Conservation (phyloP, 768 basidiomycete species). For the Podaxis mareebaensis region DNA sequence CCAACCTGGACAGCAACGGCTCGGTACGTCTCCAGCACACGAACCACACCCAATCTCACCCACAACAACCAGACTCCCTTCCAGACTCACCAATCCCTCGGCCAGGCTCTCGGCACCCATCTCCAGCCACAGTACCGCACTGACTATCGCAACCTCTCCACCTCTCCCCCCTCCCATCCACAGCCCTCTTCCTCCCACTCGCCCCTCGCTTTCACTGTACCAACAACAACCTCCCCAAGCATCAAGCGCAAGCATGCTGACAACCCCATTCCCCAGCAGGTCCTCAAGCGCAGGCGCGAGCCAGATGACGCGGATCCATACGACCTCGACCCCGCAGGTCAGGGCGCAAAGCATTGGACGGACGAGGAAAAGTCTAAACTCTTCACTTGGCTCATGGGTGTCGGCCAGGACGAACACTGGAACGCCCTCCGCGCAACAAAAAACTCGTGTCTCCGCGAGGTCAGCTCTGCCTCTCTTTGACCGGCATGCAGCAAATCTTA, state of each 20-base stretch:
- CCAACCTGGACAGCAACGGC: constrained; percentile 56
- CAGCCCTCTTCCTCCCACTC: constrained; percentile 35
- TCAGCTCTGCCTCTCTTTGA: constrained; percentile 27
- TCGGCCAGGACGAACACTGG: constrained; percentile 74
- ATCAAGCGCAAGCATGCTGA: constrained; percentile 44
- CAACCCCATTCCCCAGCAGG: constrained; percentile 31
- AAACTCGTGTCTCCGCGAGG: constrained; percentile 82
- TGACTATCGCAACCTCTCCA: constrained; percentile 41
- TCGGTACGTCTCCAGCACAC: constrained; percentile 46
- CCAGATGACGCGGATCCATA: constrained; percentile 36
- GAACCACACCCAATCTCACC: constrained; percentile 29
- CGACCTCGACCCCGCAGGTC: constrained; percentile 48
- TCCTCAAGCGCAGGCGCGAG: constrained; percentile 18
- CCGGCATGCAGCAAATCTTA: neutral
- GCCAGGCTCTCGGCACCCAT: constrained; percentile 60
- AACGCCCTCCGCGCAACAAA: constrained; percentile 75
- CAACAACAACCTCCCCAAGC: constrained; percentile 35
- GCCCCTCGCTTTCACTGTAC: constrained; percentile 39
- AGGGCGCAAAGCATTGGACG: constrained; percentile 83
- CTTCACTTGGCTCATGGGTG: constrained; percentile 78
- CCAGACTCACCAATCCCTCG: constrained; percentile 58
- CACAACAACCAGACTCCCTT: constrained; percentile 43
- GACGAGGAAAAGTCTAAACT: constrained; percentile 80
- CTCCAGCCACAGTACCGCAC: constrained; percentile 29
- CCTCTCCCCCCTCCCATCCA: constrained; percentile 37